Conservation (phyloP, 345 rosid species). For the Boechera divaricarpa region DNA sequence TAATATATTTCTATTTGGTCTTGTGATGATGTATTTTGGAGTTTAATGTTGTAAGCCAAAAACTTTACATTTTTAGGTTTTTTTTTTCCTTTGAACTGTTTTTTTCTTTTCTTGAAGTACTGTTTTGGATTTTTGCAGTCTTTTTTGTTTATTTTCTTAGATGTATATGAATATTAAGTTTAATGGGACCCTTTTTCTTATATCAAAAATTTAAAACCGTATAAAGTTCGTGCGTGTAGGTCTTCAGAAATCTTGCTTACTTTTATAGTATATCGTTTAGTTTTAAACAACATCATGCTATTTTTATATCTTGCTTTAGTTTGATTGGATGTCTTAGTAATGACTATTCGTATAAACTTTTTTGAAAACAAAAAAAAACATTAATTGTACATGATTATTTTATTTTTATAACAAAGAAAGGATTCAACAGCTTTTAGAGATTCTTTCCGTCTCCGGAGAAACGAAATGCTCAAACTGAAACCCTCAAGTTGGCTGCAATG, state of each 20-base stretch:
- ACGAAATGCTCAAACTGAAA: neutral
- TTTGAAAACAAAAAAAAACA: no score
- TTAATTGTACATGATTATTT: neutral
- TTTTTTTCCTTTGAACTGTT: neutral
- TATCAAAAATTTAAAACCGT: neutral
- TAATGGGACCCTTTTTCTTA: neutral
- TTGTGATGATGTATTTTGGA: constrained; percentile 28
- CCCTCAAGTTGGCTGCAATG: neutral
- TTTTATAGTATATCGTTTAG: no score
- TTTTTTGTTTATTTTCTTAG: constrained; percentile 16
- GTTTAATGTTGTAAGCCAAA: constrained; percentile 17
- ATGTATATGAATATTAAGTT: constrained; percentile 14
- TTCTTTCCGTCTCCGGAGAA: neutral
- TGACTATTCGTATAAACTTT: no score
- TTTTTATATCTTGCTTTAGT: neutral
- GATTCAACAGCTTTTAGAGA: neutral
- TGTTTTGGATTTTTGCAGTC: constrained; percentile 17
- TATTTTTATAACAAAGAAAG: neutral
- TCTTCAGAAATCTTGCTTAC: neutral
- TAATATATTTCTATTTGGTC: constrained; percentile 1
- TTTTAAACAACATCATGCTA: neutral
- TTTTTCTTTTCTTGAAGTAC: neutral
- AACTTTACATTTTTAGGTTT: constrained; percentile 2
- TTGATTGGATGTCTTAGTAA: neutral
- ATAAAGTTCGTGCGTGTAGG: neutral